Conservation (phyloP, 371 early-diverging fungal genomes). For the Mucor piriformis region DNA sequence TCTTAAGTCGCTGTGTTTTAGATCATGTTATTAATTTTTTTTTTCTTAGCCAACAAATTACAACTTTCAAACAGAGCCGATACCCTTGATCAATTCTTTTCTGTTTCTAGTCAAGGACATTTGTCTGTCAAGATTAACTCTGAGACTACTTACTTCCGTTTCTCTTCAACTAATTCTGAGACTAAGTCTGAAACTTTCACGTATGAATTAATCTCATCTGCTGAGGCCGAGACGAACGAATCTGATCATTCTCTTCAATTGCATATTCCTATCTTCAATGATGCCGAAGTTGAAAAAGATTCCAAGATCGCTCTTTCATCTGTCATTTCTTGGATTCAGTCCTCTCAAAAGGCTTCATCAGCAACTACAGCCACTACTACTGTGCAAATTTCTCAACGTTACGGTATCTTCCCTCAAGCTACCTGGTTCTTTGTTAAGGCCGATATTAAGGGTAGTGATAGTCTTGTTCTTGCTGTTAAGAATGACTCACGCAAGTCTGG, state of each 20-base stretch:
- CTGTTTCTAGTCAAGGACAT: slow-evolving; percentile 29
- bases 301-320: slow-evolving; percentile 30
- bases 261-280: slow-evolving; percentile 36
- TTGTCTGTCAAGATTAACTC: slow-evolving; percentile 27
- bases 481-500: slow-evolving; percentile 16
- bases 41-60: slow-evolving; percentile 30
- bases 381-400: slow-evolving; percentile 11
- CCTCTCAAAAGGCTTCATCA: slow-evolving; percentile 25
- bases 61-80: slow-evolving; percentile 28
- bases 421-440: slow-evolving; percentile 48
- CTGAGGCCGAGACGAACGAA: neutral
- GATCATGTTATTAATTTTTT: neutral
- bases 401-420: slow-evolving; percentile 40
- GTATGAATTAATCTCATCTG: slow-evolving; percentile 7
- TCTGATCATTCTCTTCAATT: slow-evolving; percentile 25
- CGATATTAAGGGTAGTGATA: slow-evolving; percentile 16
- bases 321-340: slow-evolving; percentile 25
- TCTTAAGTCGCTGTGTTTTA: neutral
- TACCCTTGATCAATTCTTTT: slow-evolving; percentile 30
- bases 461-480: slow-evolving; percentile 37
- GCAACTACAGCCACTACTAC: slow-evolving; percentile 12
- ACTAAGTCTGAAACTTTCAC: neutral
- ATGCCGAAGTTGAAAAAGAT: slow-evolving; percentile 28
- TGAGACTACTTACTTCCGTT: slow-evolving; percentile 29
- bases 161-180: slow-evolving; percentile 3